Percentiles rank a stretch among this genome's conserved stretches.
Conservation (phyloP, 306 rosid species). For the Ceratonia siliqua region DNA sequence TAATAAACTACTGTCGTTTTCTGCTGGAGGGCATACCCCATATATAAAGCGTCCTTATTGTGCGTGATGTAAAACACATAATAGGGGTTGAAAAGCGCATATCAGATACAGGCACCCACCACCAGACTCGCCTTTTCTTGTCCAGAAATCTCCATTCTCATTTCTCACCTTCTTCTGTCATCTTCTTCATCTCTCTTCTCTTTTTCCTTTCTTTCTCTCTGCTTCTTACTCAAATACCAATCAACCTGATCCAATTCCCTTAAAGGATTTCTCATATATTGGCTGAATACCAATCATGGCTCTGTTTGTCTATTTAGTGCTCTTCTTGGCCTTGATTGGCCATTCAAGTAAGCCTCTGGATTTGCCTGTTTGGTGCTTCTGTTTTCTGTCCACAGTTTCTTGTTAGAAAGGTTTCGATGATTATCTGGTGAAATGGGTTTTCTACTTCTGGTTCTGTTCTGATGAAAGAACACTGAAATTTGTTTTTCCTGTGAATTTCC, state of each 20-base stretch:
- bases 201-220: conserved; percentile 9
- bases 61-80: no score
- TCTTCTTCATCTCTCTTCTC: not conserved
- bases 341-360: conserved; percentile 72
- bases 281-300: conserved; percentile 55
- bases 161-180: not conserved
- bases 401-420: not conserved
- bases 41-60: no score
- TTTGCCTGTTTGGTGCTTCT: not conserved
- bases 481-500: not conserved
- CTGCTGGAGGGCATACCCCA: no score
- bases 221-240: not conserved
- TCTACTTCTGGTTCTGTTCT: no score
- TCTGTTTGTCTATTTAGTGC: conserved; percentile 49
- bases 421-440: no score
- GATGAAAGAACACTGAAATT: not conserved
- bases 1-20: not conserved
- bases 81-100: conserved; percentile 35
- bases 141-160: conserved; percentile 47
- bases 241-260: conserved; percentile 13
- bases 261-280: conserved; percentile 8
- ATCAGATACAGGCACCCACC: conserved; percentile 33
- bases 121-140: conserved; percentile 27
- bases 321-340: conserved; percentile 60
- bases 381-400: conserved; percentile 5